A percentile compares a stretch with the other conserved stretches of the same genome.
These are phyloP conservation scores for Leccinum griseonigrum DNA, from an alignment of 1,284 basidiomycete genomes.

Conservation along the genomic window DNA sequence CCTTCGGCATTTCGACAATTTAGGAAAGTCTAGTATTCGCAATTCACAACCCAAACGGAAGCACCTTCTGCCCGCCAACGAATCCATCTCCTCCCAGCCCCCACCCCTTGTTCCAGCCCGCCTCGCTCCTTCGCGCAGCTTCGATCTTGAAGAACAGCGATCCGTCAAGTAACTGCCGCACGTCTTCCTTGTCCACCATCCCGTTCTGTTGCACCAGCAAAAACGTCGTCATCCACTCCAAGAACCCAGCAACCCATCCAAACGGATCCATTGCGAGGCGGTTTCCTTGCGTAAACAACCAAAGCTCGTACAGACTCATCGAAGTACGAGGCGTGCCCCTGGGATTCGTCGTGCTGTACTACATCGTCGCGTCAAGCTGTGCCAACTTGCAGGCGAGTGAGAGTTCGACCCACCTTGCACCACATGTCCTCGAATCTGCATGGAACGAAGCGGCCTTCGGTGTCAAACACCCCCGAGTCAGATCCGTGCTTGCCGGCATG, in stretches of 20 bases:
- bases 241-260: slow-evolving; percentile 32
- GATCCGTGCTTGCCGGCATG: slow-evolving; percentile 45
- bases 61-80: slow-evolving; percentile 28
- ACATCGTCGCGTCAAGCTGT: not conserved
- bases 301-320: slow-evolving; percentile 29
- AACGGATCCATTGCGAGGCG: slow-evolving; percentile 37
- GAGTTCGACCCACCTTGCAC: slow-evolving; percentile 32
- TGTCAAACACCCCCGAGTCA: slow-evolving; percentile 40
- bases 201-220: slow-evolving; percentile 29
- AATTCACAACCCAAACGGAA: slow-evolving; percentile 27
- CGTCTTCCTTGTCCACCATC: slow-evolving; percentile 29
- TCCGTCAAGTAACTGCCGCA: slow-evolving; percentile 27
- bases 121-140: slow-evolving; percentile 13
- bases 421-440: slow-evolving; percentile 43
- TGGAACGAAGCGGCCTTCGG: slow-evolving; percentile 41
- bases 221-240: slow-evolving; percentile 35
- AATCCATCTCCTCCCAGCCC: slow-evolving; percentile 25
- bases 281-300: slow-evolving; percentile 31
- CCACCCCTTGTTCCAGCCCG: slow-evolving; percentile 32
- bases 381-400: not conserved
- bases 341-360: slow-evolving; percentile 18
- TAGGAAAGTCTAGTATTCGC: slow-evolving; percentile 6
- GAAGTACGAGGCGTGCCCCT: slow-evolving; percentile 20
- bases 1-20: not conserved
- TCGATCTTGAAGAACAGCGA: slow-evolving; percentile 31